Conservation (phyloP, 768 basidiomycete species). For the Asterophora lycoperdoides region DNA sequence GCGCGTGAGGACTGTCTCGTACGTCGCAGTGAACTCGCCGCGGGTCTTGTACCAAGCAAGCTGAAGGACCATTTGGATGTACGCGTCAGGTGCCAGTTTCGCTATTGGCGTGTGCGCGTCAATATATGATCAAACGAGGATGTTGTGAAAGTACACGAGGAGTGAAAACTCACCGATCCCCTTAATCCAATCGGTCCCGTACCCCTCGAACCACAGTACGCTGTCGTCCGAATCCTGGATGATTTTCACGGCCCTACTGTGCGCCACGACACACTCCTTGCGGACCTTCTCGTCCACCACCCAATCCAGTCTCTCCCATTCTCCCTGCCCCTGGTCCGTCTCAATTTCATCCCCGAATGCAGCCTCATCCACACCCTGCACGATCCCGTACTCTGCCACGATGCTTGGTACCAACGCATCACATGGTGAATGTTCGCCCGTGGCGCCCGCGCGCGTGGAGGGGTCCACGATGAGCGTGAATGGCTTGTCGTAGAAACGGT, state of each 20-base stretch:
- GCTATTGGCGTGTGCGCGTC: constrained; percentile 17
- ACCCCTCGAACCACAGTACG: constrained; percentile 77
- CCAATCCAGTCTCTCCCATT: constrained; percentile 74
- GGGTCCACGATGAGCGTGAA: constrained; percentile 81
- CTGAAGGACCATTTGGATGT: constrained; percentile 87
- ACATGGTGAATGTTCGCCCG: constrained; percentile 87
- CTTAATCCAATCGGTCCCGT: constrained; percentile 88
- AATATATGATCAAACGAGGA: background rate
- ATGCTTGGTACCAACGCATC: constrained; percentile 90
- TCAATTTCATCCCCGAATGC: constrained; percentile 30
- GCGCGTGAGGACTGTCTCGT: constrained; percentile 89
- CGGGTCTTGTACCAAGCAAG: constrained; percentile 85
- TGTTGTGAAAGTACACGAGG: background rate
- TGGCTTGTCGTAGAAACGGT: constrained; percentile 90
- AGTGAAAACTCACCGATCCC: constrained; percentile 46
- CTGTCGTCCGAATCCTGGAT: constrained; percentile 80
- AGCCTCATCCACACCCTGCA: constrained; percentile 55
- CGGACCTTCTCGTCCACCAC: constrained; percentile 56
- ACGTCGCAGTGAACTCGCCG: constrained; percentile 78
- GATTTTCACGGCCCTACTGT: constrained; percentile 49
- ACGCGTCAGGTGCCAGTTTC: constrained; percentile 69
- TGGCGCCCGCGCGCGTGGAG: constrained; percentile 77
- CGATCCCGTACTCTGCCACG: constrained; percentile 77
- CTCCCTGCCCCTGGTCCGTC: constrained; percentile 5
- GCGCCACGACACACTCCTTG: constrained; percentile 56